These are phyloP conservation scores for Globisporangium paddicum DNA, from an alignment of 352 stramenopile species.

Conservation along the genomic window DNA sequence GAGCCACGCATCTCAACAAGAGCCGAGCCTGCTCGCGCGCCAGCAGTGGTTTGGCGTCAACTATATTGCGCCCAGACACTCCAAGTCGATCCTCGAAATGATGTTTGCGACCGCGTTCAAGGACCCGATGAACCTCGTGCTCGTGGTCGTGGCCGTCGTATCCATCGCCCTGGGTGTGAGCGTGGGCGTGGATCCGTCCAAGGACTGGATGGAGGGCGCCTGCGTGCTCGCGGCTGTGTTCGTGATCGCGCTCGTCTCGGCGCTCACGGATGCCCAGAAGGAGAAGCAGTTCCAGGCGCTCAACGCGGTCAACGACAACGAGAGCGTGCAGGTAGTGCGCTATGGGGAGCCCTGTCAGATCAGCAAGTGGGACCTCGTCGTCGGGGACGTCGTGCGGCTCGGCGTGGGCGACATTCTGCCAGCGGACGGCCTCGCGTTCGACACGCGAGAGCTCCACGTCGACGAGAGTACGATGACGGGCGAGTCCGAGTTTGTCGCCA, in stretches of 20 bases:
- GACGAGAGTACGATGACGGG: conserved; percentile 39
- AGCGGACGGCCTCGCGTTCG: conserved; percentile 33
- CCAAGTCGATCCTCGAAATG: conserved; percentile 25
- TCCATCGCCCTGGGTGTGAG: conserved; percentile 18
- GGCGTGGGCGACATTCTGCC: conserved; percentile 34
- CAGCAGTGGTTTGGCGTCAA: conserved; percentile 26
- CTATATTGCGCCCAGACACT: conserved; percentile 20
- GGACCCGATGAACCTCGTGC: conserved; percentile 38
- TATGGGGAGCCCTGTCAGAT: conserved; percentile 23
- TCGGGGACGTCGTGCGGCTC: conserved; percentile 38
- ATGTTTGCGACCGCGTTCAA: conserved; percentile 53
- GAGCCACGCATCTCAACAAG: not conserved
- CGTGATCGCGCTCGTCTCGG: conserved; percentile 86
- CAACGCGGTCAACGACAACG: conserved; percentile 67
- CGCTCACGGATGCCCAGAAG: conserved; percentile 23
- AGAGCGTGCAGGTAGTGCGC: conserved; percentile 36
- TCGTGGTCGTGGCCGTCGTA: conserved; percentile 30
- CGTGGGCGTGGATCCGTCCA: not conserved
- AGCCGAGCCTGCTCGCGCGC: not conserved
- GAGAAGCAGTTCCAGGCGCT: conserved; percentile 65
- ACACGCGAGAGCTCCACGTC: conserved; percentile 32
- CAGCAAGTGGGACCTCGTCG: conserved; percentile 26
- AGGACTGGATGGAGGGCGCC: conserved; percentile 13
- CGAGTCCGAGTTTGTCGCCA: conserved; percentile 29
- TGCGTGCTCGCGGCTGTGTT: conserved; percentile 82